Base-by-base conservation (phyloP, 2,329 filamentous ascomycete species). In the Curvularia verruculosa region DNA sequence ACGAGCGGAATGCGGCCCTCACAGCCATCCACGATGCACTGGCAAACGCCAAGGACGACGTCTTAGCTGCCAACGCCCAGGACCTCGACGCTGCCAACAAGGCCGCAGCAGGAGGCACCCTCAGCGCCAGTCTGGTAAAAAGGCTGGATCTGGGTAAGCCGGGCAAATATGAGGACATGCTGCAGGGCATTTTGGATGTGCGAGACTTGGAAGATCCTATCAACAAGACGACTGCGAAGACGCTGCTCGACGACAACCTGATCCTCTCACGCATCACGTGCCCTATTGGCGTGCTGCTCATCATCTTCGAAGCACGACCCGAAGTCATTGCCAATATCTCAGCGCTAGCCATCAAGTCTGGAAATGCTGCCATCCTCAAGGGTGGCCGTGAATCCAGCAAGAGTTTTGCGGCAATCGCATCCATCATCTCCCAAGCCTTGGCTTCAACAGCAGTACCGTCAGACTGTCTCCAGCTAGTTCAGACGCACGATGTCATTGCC, bases 251-350 rank as follows among this genome's bases (percentile, higher is more conserved):
- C 75, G 90, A 97, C 66, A 89, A 88, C 51, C 84, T 99, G 51
- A 84, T 89, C 50, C 84, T 99, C 58, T 92, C 96, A 74, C 88
- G 93, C 61, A 90, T 96, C 45, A 92, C 91, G 39, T 96, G 92
- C 74, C 95, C 95, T 5, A 98, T 99, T 67, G 95, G 95, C 58
- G 93, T 98, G n/a, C 85, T 99, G 40, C 85, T 99, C 65, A 95
- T 99, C 78, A 98, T 99, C 72, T 99, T 99, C 73, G 95, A 99
- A 80, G 95, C 95, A 34, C 89, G 95, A 7, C 95, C 95, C 6
- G 95, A 99, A 79, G 95, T 99, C 64, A 97, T 99, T 72, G 95
- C 94, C 73, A 99, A 99, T 77, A 98, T 99, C 72, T 92, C 95
- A 61, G 91, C 93, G 3, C 83, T 99, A 23, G 93, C 95, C 36